Evolutionary conservation across 2,329 filamentous ascomycete genomes (phyloP).

Genomic region (Aureobasidium uvarum): DNA sequence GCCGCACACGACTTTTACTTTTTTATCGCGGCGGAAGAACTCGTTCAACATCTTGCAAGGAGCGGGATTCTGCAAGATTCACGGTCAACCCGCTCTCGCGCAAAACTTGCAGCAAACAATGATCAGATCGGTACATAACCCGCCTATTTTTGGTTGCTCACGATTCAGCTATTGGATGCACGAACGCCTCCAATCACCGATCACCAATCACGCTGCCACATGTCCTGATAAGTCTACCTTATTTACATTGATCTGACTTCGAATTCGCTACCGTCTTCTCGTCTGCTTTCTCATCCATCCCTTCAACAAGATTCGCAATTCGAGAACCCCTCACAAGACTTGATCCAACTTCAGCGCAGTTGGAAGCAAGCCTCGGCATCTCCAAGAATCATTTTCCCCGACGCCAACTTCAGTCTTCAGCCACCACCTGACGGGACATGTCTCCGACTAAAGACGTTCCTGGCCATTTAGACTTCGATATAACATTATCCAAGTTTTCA

Average conservation of each 20-base stretch:
- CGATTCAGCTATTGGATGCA: slow-evolving; percentile 17
- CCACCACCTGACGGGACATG: not conserved
- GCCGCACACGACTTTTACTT: not conserved
- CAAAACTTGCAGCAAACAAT: slow-evolving; percentile 16
- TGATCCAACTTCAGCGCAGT: not conserved
- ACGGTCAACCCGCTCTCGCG: not conserved
- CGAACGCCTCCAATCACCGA: slow-evolving; percentile 7
- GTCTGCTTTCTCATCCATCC: not conserved
- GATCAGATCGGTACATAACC: not conserved
- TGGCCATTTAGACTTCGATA: slow-evolving; percentile 11
- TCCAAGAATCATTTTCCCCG: not conserved
- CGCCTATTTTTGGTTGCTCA: slow-evolving; percentile 9
- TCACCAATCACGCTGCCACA: slow-evolving; percentile 13
- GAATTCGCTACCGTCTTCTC: not conserved
- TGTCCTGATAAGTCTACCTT: slow-evolving; percentile 1
- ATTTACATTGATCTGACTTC: not conserved
- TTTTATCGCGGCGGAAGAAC: not conserved
- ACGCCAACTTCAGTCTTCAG: not conserved
- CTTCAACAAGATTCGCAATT: not conserved
- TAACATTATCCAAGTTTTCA: not conserved
- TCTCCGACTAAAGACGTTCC: not conserved
- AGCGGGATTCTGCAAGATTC: not conserved
- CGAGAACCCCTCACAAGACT: not conserved
- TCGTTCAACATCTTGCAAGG: slow-evolving; percentile 7
- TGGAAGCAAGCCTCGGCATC: not conserved